Conservation (phyloP, 345 rosid species). For the Syzygium aqueum region DNA sequence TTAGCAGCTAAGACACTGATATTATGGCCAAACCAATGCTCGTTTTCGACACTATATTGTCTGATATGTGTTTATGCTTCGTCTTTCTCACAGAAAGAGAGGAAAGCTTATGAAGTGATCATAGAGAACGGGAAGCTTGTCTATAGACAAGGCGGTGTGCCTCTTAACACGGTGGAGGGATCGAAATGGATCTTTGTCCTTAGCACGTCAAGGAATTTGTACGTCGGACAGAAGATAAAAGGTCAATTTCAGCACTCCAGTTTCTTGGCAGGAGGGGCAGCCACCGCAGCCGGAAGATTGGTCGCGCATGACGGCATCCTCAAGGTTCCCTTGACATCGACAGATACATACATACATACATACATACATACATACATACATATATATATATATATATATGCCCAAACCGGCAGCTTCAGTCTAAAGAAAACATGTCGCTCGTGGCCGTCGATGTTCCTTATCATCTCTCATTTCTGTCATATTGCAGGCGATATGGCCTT, state of each 20-base stretch:
- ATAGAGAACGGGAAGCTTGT: constrained; percentile 44
- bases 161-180: constrained; percentile 40
- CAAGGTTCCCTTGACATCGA: constrained; percentile 11
- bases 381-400: background rate
- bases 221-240: constrained; percentile 50
- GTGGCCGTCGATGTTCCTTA: background rate
- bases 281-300: constrained; percentile 63
- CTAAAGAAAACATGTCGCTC: background rate
- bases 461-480: background rate
- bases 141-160: constrained; percentile 20
- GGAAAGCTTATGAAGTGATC: constrained; percentile 51
- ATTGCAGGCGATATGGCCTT: constrained; percentile 36
- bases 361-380: too few relatives aligned
- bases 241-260: constrained; percentile 79
- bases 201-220: constrained; percentile 42
- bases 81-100: constrained; percentile 37
- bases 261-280: constrained; percentile 73
- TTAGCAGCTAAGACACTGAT: background rate
- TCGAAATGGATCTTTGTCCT: constrained; percentile 71
- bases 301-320: constrained; percentile 41
- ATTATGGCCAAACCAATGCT: background rate
- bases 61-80: background rate
- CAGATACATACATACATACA: background rate
- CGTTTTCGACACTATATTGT: background rate
- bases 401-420: background rate